Evolutionary conservation across 164 flowering plant species (phyloP).

Genomic region (Protea cynaroides): DNA sequence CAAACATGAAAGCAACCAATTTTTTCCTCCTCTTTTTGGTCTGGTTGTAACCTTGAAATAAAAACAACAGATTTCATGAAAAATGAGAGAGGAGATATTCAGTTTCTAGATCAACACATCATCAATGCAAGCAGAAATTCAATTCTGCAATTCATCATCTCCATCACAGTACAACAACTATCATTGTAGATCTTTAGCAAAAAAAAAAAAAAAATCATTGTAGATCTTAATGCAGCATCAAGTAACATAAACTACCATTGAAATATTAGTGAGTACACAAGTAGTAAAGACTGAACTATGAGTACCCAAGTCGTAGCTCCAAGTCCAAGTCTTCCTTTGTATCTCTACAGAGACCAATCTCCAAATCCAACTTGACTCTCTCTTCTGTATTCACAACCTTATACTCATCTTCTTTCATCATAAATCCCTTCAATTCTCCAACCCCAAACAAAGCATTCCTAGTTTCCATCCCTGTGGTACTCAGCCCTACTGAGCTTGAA

Average conservation of each 20-base stretch:
- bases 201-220: too few relatives aligned
- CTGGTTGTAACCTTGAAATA: background rate
- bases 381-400: constrained; percentile 12
- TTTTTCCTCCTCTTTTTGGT: too few relatives aligned
- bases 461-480: constrained; percentile 2
- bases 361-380: constrained; percentile 18
- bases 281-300: background rate
- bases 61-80: too few relatives aligned
- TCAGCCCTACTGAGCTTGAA: constrained; percentile 1
- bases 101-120: background rate
- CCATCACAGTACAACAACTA: background rate
- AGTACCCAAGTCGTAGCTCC: constrained; percentile 40
- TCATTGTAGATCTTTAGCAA: background rate
- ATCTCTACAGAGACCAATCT: constrained; percentile 17
- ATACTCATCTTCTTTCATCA: constrained; percentile 6
- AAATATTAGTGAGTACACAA: background rate
- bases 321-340: constrained; percentile 31
- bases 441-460: background rate
- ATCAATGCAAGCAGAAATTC: background rate
- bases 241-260: background rate
- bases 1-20: too few relatives aligned
- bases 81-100: background rate
- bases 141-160: background rate
- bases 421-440: constrained; percentile 9
- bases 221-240: background rate